Evolutionary conservation across 1,284 basidiomycete species (phyloP), one percentile per base, ranked within the genome.

Genomic region (Stereum hirsutum): DNA sequence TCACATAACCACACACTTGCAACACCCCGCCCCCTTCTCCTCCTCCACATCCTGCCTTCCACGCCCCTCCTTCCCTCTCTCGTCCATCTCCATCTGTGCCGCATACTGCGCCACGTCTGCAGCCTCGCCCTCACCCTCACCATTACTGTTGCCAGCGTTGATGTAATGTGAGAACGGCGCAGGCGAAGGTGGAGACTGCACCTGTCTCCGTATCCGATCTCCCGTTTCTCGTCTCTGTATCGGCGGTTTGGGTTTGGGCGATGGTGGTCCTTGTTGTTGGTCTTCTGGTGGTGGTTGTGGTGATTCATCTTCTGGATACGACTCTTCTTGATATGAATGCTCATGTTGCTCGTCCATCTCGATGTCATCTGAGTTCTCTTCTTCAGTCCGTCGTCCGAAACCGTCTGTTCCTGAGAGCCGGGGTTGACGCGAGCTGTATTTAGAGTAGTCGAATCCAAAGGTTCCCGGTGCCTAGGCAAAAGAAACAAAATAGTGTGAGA

Each of bases 401-500:
- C n/a, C n/a, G n/a, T n/a, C n/a, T n/a, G n/a, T n/a, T n/a, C n/a
- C n/a, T n/a, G n/a, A n/a, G n/a, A n/a, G n/a, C n/a, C n/a, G n/a
- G 14, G 50, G 56, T 21, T 46, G 39, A 21, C 58, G 57, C 14
- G 68, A 66, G 21, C 78, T 73, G 53, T 77, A 75, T 58, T 85
- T 87, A 10, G 74, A 65, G 43, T 73, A 70, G 53, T 86, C 79
- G 54, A 69, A 87, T 0, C 80, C 84, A 57, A 89, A 89, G 30
- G 84, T 88, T n/a, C 85, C 85, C 14, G 85, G 82, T 20, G 84
- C 85, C 84, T 87, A 50, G 25, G 31, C 38, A 24, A 30, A 28
- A 49, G 32, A 28, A 24, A 33, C 31, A 23, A 20, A 44, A 40
- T 37, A 44, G 42, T 41, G 48, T 28, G 34, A 48, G 46, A 42